A percentile compares a stretch with the other conserved stretches of the same genome.
These are phyloP conservation scores for Phialophora expanda DNA, from an alignment of 2,329 filamentous ascomycete species.

Conservation along the genomic window DNA sequence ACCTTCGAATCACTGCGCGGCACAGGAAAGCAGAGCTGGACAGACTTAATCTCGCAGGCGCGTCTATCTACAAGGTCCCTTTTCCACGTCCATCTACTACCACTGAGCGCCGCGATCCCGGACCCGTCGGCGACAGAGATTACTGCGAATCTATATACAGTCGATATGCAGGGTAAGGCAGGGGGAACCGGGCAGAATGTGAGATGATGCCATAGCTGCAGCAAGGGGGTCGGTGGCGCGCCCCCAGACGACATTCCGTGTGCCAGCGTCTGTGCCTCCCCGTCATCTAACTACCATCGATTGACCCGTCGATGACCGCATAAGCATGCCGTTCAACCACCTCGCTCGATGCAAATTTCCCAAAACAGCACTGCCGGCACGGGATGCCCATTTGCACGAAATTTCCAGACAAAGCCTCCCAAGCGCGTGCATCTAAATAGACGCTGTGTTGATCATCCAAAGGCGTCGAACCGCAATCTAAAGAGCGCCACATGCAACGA, in stretches of 20 bases:
- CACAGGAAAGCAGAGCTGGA: not conserved
- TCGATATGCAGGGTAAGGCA: conserved; percentile 5
- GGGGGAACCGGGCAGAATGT: conserved; percentile 6
- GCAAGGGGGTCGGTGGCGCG: conserved; percentile 1
- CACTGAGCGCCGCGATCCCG: not conserved
- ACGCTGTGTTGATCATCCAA: not conserved
- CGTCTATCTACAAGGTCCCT: not conserved
- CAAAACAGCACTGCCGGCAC: conserved; percentile 3
- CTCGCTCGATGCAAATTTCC: not conserved
- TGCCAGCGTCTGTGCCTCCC: not conserved
- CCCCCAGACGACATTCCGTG: not conserved
- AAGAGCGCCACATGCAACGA: conserved; percentile 6
- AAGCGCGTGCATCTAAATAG: not conserved
- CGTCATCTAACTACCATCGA: conserved; percentile 4
- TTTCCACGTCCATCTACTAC: not conserved
- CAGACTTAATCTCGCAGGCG: not conserved
- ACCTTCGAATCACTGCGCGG: not conserved
- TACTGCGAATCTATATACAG: conserved; percentile 9
- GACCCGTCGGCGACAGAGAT: not conserved
- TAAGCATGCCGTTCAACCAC: not conserved
- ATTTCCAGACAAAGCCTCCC: conserved; percentile 1
- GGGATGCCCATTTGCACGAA: not conserved
- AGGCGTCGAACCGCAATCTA: conserved; percentile 8
- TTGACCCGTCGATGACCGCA: conserved; percentile 1
- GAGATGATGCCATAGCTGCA: conserved; percentile 12